Base-by-base conservation (phyloP, 2,329 filamentous ascomycete genomes). In the Tolypocladium cylindrosporum region DNA sequence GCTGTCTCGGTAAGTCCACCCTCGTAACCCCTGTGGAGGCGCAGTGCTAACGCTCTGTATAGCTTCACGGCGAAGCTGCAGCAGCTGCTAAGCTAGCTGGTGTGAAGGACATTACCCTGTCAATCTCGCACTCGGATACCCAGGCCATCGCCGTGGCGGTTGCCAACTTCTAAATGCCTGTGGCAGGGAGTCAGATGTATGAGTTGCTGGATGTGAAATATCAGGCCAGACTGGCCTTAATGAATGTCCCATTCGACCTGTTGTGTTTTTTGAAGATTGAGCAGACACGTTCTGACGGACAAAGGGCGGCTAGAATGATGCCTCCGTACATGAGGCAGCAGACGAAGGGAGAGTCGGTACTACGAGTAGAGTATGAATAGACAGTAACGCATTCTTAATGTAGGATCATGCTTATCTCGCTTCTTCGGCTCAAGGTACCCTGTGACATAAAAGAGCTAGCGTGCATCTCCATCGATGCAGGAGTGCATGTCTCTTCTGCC, bases 91-190 rank as follows among this genome's bases (percentile, higher is more conserved):
- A 88, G 72, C 82, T 90, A 72, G 91, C 88, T 34, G 91, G 92
- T 61, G 86, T 97, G 50, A 96, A 93, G 79, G 85, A 86, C 57
- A 87, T 97, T 63, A 93, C 82, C 63, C 89, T 99, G 65, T 96
- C 91, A 69, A 97, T 99, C 70, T 97, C 93, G 66, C 95, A 99
- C 76, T 94, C 89, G 43, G 93, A 97, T 66, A 87, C 82, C 59
- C 94, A 99, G 75, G 92, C 94, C 61, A 92, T 97, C 68, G 93
- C 94, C 52, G 90, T 99, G 67, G 94, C 95, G 2, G 88, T 96
- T 60, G 88, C 91, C 57, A 87, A 85, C 58, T 89, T 94, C 69
- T 91, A 83, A 71, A 39, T 57, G 56, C 58, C 57, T 50, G 54
- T 37, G 59, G 56, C 41, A 50, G 53, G 27, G 58, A 45, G 21